These are phyloP conservation scores for Bipolaris sorokiniana DNA, from an alignment of 2,329 filamentous ascomycete species.

Conservation along the genomic window DNA sequence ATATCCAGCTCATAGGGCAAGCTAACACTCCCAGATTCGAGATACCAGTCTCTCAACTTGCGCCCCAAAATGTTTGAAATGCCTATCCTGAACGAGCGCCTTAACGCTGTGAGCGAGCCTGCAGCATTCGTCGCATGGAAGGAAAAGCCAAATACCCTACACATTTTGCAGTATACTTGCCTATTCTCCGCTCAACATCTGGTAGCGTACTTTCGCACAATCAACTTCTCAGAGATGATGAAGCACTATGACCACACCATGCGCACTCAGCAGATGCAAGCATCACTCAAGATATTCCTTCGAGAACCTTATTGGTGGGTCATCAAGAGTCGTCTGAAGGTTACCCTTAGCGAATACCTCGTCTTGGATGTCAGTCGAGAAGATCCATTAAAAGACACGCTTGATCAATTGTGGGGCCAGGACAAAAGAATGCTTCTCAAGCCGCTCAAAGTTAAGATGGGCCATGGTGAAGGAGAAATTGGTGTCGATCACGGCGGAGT, in stretches of 20 bases:
- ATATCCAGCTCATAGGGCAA: no score
- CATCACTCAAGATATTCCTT: slow-evolving; percentile 32
- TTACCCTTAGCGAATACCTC: slow-evolving; percentile 49
- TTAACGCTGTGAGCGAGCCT: slow-evolving; percentile 78
- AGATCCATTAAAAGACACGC: slow-evolving; percentile 54
- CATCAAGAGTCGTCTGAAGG: slow-evolving; percentile 43
- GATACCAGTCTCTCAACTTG: slow-evolving; percentile 56
- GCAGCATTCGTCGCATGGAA: slow-evolving; percentile 68
- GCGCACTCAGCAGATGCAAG: slow-evolving; percentile 37
- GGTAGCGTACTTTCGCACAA: slow-evolving; percentile 82
- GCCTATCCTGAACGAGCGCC: slow-evolving; percentile 74
- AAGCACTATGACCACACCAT: slow-evolving; percentile 67
- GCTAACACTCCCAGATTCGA: slow-evolving; percentile 32
- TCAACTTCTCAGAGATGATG: slow-evolving; percentile 89
- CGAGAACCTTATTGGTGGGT: slow-evolving; percentile 31
- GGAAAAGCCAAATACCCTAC: slow-evolving; percentile 67
- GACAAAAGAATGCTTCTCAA: slow-evolving; percentile 81
- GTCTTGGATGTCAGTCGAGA: slow-evolving; percentile 54
- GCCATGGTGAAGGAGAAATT: slow-evolving; percentile 79
- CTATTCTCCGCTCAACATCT: slow-evolving; percentile 76
- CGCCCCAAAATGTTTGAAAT: slow-evolving; percentile 70
- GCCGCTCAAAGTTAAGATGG: slow-evolving; percentile 86
- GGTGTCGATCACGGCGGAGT: slow-evolving; percentile 94
- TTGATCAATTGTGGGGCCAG: slow-evolving; percentile 88
- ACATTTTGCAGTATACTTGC: slow-evolving; percentile 81